phyloP scores from a whole-genome alignment of 2,329 filamentous ascomycete species.

The Fusarium sp. region DNA sequence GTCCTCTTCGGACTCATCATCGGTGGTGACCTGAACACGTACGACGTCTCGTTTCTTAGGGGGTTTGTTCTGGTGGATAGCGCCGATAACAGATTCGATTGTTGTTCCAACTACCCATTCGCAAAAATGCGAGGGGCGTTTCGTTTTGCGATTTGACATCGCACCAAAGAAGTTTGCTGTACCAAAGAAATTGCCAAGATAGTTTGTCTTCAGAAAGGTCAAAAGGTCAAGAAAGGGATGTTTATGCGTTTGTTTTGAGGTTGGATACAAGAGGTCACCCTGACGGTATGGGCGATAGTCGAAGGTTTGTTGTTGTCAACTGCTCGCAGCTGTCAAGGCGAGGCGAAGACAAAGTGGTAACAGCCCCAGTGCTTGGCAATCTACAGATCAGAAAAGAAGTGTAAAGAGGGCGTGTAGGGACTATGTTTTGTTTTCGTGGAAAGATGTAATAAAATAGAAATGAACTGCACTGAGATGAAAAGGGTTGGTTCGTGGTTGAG shows the following conservation, averaged over 20 bases:
- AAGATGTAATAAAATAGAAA: background rate
- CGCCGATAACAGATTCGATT: slow-evolving; percentile 45
- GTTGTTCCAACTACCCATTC: slow-evolving; percentile 55
- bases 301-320: background rate
- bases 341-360: background rate
- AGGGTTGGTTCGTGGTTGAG: slow-evolving; percentile 38
- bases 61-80: slow-evolving; percentile 40
- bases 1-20: slow-evolving; percentile 63
- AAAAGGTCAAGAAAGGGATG: background rate
- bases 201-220: background rate
- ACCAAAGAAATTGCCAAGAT: slow-evolving; percentile 4
- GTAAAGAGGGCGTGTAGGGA: background rate
- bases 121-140: slow-evolving; percentile 45
- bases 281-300: background rate
- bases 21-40: slow-evolving; percentile 57
- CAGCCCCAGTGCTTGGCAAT: background rate
- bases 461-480: background rate
- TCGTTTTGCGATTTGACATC: slow-evolving; percentile 33
- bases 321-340: slow-evolving; percentile 17
- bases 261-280: background rate
- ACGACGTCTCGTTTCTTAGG: slow-evolving; percentile 47
- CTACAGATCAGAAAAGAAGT: background rate
- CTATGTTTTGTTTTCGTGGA: background rate
- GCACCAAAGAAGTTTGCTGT: background rate
- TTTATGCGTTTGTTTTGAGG: background rate